phyloP scores from a whole-genome alignment of 2,329 filamentous ascomycete genomes.

The Bipolaris bicolor region DNA sequence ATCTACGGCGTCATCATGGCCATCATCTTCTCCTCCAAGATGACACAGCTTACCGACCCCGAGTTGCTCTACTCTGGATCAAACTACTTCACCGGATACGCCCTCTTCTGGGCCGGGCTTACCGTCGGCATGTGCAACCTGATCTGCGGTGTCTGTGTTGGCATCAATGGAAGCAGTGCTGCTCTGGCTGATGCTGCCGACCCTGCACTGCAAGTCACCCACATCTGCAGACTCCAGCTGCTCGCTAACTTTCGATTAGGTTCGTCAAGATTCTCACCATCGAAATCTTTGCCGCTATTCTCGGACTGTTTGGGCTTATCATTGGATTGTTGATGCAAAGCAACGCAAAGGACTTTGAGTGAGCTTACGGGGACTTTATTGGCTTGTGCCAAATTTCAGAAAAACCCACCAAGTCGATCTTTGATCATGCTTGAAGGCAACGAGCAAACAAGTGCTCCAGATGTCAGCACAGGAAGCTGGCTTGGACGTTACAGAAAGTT shows the following conservation, averaged over 20 bases:
- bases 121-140: constrained; percentile 96
- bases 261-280: constrained; percentile 99
- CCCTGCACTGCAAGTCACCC: constrained; percentile 74
- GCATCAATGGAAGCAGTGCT: constrained; percentile 97
- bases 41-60: constrained; percentile 70
- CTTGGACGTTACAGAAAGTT: constrained; percentile 6
- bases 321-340: constrained; percentile 86
- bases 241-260: constrained; percentile 54
- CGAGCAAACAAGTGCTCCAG: constrained; percentile 9
- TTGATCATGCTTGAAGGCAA: constrained; percentile 4
- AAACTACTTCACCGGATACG: constrained; percentile 93
- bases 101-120: constrained; percentile 93
- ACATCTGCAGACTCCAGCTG: background rate
- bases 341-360: constrained; percentile 77
- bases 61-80: constrained; percentile 73
- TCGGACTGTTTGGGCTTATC: constrained; percentile 95
- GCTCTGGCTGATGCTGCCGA: constrained; percentile 96
- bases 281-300: constrained; percentile 97
- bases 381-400: background rate
- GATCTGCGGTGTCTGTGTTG: constrained; percentile 93
- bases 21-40: constrained; percentile 94
- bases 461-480: constrained; percentile 20
- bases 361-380: constrained; percentile 11
- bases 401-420: background rate
- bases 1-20: constrained; percentile 99